Evolutionary conservation across 2,329 filamentous ascomycete genomes (phyloP).

Genomic region (Pleoardoris graminearum): DNA sequence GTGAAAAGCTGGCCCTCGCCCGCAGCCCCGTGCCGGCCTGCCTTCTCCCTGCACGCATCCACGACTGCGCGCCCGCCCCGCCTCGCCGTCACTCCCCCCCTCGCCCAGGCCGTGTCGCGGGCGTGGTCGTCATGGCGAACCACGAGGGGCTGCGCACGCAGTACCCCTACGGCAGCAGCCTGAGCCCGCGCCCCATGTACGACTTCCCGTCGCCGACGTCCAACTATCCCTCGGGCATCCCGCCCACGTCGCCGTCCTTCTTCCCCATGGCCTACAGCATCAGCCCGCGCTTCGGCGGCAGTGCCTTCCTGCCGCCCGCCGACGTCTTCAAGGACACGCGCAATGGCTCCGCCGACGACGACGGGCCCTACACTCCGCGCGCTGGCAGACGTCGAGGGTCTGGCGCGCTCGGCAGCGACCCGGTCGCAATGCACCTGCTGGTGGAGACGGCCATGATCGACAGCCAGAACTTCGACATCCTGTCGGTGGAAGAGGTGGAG

Average conservation of each 20-base stretch:
- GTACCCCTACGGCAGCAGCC: constrained; percentile 35
- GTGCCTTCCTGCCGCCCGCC: constrained; percentile 44
- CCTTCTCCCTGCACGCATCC: constrained; percentile 27
- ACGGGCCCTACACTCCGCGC: constrained; percentile 34
- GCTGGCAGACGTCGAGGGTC: constrained; percentile 35
- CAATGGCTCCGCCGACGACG: constrained; percentile 31
- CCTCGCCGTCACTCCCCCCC: constrained; percentile 6
- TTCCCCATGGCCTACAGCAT: constrained; percentile 44
- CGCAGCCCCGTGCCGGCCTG: constrained; percentile 26
- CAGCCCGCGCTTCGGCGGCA: constrained; percentile 41
- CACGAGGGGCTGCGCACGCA: constrained; percentile 42
- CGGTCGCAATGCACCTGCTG: constrained; percentile 83
- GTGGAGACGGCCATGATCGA: constrained; percentile 92
- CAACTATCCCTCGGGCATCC: constrained; percentile 42
- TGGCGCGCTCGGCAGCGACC: constrained; percentile 52
- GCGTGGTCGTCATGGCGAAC: constrained; percentile 29
- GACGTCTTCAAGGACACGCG: constrained; percentile 42
- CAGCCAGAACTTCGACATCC: constrained; percentile 79
- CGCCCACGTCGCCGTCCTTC: constrained; percentile 39
- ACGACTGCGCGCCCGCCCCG: constrained; percentile 27
- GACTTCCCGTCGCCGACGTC: constrained; percentile 45
- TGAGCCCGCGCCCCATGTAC: constrained; percentile 40
- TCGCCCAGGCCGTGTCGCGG: constrained; percentile 5
- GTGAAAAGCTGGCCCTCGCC: constrained; percentile 30
- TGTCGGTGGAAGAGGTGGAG: constrained; percentile 91